Evolutionary conservation across 2,329 filamentous ascomycete species (phyloP), one percentile per base, ranked within the genome.

Genomic region (Colletotrichum zoysiae): DNA sequence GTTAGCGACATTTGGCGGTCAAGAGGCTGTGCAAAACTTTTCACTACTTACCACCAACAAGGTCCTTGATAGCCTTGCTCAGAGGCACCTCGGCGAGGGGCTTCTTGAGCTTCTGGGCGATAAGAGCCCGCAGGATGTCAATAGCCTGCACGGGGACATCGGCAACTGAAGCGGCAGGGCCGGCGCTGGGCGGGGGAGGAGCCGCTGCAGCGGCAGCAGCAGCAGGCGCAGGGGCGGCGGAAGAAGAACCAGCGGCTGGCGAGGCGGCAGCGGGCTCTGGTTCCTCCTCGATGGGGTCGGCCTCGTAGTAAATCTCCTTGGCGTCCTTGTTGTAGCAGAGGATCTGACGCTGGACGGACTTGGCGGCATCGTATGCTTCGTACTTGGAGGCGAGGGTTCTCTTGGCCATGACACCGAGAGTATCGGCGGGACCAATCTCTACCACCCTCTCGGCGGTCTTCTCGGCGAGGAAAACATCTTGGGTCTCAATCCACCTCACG

Each of bases 251-350:
- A 50, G 87, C 79, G 4, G 87, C 81, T 7, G 86, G 78, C 60
- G 87, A 81, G 74, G 84, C 80, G 33, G 87, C 83, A 16, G 86
- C 81, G 1, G 91, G 85, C 78, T 92, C 92, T 58, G 92, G 89
- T 83, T 98, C 96, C 70, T 99, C 96, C 79, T 97, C 94, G 40
- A 97, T 87, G 0, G 96, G 96, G 79, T 99, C 96, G 56, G 97
- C 95, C 80, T 98, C 95, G 84, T 99, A 99, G 87, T 99, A 99
- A 76, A 99, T 99, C 83, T 99, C 96, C 83, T 98, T 98, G 68
- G 95, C 93, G 80, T 99, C 96, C 84, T 99, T 99, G 88, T 97
- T 98, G 87, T 98, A 99, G 87, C 96, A 98, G 69, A 99, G 90
- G 81, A 99, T 98, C 83, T 98, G 95, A 81, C 96, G 91, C 85